Conservation (phyloP, 345 rosid genomes). For the Laguncularia racemosa region DNA sequence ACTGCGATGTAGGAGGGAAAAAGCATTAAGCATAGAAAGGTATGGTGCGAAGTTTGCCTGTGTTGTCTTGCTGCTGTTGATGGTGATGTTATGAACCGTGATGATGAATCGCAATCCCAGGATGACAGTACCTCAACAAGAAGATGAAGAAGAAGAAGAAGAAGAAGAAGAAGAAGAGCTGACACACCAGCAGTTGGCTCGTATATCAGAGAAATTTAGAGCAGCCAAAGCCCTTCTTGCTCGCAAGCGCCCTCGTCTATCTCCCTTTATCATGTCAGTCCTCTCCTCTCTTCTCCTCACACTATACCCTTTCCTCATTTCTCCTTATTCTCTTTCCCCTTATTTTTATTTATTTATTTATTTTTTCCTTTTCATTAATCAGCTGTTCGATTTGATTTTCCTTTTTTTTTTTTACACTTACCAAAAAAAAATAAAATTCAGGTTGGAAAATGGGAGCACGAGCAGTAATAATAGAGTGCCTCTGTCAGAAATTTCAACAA, state of each 20-base stretch:
- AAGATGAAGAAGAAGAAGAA: neutral
- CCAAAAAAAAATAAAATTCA: no score
- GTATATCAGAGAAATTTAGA: constrained; percentile 57
- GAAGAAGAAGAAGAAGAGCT: constrained; percentile 9
- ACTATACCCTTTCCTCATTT: no score
- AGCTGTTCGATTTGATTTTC: constrained; percentile 9
- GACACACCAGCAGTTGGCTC: constrained; percentile 26
- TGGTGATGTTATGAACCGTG: no score
- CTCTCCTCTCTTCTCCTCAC: constrained; percentile 30
- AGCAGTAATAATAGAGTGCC: constrained; percentile 37
- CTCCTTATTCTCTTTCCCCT: no score
- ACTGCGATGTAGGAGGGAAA: no score
- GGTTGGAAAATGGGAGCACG: constrained; percentile 12
- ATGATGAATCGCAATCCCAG: neutral
- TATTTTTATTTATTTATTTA: no score
- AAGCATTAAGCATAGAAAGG: no score
- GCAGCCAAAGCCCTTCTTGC: constrained; percentile 54
- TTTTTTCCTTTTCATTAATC: neutral
- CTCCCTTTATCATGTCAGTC: constrained; percentile 10
- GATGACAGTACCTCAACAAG: neutral
- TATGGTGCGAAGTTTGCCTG: no score
- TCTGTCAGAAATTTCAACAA: constrained; percentile 42
- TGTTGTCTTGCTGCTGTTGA: no score
- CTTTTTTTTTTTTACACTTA: no score
- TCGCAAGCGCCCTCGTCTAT: constrained; percentile 51